Conservation (phyloP, 2,329 filamentous ascomycete species). For the Talaromyces rugulosus region DNA sequence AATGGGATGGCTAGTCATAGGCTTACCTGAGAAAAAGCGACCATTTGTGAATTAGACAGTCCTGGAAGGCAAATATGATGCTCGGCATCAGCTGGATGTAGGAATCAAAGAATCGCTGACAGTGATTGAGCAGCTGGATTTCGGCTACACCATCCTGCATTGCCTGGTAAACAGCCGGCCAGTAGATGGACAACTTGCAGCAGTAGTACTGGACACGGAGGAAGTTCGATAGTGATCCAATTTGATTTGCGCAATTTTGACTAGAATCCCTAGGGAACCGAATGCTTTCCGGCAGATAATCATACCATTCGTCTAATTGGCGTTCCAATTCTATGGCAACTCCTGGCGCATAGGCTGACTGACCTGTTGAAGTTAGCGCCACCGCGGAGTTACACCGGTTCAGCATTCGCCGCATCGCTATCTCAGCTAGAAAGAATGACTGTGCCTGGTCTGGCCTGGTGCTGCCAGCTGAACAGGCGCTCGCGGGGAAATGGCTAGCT, state of each 20-base stretch:
- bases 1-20: neutral
- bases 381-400: conserved; percentile 25
- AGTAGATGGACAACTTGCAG: conserved; percentile 27
- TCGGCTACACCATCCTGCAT: conserved; percentile 14
- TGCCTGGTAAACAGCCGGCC: conserved; percentile 23
- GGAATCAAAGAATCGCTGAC: conserved; percentile 17
- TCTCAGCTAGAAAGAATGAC: conserved; percentile 30
- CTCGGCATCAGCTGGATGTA: conserved; percentile 16
- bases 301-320: conserved; percentile 29
- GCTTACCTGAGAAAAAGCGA: conserved; percentile 8
- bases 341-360: conserved; percentile 21
- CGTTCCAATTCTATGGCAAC: conserved; percentile 25
- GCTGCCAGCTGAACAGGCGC: neutral
- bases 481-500: neutral
- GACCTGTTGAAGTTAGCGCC: conserved; percentile 14
- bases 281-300: conserved; percentile 22
- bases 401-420: conserved; percentile 31
- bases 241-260: neutral
- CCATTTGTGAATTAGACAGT: conserved; percentile 14
- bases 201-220: conserved; percentile 25
- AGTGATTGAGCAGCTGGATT: conserved; percentile 12
- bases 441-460: conserved; percentile 12
- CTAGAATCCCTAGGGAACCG: conserved; percentile 18
- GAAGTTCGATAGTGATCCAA: conserved; percentile 11
- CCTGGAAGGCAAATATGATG: conserved; percentile 12